Evolutionary conservation across 352 stramenopile genomes (phyloP), one percentile per base, ranked within the genome.

Genomic region (Phytophthora pistaciae): DNA sequence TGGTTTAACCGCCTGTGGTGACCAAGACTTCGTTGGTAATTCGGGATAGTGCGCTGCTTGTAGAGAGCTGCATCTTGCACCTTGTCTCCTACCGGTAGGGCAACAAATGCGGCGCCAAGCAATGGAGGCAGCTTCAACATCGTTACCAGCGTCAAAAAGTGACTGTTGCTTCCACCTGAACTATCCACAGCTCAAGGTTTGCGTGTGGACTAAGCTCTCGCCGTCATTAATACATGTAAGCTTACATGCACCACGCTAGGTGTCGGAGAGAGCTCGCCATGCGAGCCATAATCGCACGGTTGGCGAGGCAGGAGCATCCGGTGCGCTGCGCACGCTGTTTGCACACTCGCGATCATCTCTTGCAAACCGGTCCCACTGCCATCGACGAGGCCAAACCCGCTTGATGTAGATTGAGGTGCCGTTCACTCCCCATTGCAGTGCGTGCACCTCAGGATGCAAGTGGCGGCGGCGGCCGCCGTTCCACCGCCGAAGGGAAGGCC

Each of bases 81-180:
- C 40, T 49, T 49, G 40, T 49, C 40, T 49, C 13, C 40, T 49
- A 46, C 31, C 31, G 6, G 31, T 38, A 16, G 27, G 46, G 46
- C n/a, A 53, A 16, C 46, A 53, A 60, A 7, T 11, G 31, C 54
- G 21, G 31, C 36, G 25, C 55, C 44, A 18, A 20, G 21, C 36
- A 23, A 21, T 52, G 50, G 40, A 65, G 49, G 29, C 21, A 57
- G 54, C 66, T 72, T 72, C 66, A 72, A 72, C 59, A 31, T 72
- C 57, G 42, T 72, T 72, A 72, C 59, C 50, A 72, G 58, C 66
- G 59, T 42, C 18, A 1, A 23, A 72, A 42, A 42, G 65, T 72
- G 65, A 27, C 58, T 20, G 40, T 67, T 67, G 65, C 65, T 67
- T 61, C 38, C 11, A 25, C 21, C 31, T 68, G 66, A 61, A 72